Conservation (phyloP, 495 filamentous ascomycete genomes). For the Podospora comata region DNA sequence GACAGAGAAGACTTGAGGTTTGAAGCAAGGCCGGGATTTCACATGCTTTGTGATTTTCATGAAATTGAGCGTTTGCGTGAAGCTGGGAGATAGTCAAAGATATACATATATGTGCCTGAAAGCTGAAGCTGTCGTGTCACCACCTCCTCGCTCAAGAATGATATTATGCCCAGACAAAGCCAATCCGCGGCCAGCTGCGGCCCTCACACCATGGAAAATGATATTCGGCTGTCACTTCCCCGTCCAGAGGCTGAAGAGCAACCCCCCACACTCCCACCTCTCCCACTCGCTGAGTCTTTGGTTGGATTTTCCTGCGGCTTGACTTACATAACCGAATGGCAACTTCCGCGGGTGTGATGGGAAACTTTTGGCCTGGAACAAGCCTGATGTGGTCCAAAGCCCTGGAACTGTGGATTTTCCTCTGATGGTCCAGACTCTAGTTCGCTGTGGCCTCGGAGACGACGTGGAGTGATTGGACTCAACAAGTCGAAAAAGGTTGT, state of each 20-base stretch:
- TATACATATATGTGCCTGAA: background rate
- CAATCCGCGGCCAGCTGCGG: no score
- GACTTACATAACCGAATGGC: slow-evolving; percentile 12
- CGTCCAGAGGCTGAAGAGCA: background rate
- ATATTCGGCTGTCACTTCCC: background rate
- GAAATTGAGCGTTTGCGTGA: no score
- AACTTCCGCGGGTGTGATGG: slow-evolving; percentile 2
- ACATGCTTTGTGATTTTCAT: no score
- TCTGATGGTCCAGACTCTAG: background rate
- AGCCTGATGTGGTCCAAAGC: background rate
- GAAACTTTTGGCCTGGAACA: background rate
- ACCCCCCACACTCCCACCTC: background rate
- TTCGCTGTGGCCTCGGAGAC: background rate
- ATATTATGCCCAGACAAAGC: background rate
- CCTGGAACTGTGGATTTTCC: background rate
- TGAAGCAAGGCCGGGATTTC: no score
- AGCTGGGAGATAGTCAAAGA: background rate
- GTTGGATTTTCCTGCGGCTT: background rate
- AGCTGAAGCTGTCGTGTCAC: background rate
- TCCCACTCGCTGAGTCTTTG: background rate
- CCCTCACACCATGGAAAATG: background rate
- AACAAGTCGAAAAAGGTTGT: background rate
- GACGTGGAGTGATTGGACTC: background rate
- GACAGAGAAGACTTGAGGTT: background rate
- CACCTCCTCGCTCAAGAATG: background rate